These are phyloP conservation scores for Fusarium virguliforme DNA, from an alignment of 2,329 filamentous ascomycete genomes.

Conservation along the genomic window DNA sequence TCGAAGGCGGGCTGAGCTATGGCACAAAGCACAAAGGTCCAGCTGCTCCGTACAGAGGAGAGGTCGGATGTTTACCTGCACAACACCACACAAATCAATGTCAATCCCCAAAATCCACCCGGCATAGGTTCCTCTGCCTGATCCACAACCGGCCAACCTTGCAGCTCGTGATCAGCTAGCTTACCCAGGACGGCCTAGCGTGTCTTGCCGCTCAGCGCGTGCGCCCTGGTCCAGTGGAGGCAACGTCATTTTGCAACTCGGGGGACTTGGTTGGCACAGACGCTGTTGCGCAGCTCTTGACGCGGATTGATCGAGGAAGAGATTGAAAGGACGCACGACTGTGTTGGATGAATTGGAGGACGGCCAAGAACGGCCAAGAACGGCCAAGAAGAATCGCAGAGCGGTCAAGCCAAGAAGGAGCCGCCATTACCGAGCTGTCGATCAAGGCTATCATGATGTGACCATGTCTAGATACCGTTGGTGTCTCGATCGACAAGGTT, in stretches of 20 bases:
- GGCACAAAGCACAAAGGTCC: conserved; percentile 26
- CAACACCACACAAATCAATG: conserved; percentile 27
- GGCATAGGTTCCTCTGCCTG: conserved; percentile 33
- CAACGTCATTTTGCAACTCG: conserved; percentile 48
- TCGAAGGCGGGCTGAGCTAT: conserved; percentile 11
- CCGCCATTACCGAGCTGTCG: conserved; percentile 17
- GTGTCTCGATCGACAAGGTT: conserved; percentile 28
- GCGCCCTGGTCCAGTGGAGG: conserved; percentile 35
- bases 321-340: conserved; percentile 1
- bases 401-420: background rate
- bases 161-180: conserved; percentile 46
- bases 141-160: conserved; percentile 44
- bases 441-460: conserved; percentile 14
- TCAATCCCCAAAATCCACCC: conserved; percentile 10
- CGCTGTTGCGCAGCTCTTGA: conserved; percentile 32
- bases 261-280: conserved; percentile 40
- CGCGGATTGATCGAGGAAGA: conserved; percentile 29
- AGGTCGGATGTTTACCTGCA: conserved; percentile 24
- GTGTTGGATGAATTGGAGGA: conserved; percentile 3
- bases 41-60: conserved; percentile 8
- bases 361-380: background rate
- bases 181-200: conserved; percentile 43
- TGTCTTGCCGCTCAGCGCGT: conserved; percentile 44
- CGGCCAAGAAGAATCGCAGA: background rate
- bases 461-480: conserved; percentile 23